Evolutionary conservation across 2,329 filamentous ascomycete species (phyloP), one percentile per base, ranked within the genome.

Genomic region (Penicillium griseofulvum): DNA sequence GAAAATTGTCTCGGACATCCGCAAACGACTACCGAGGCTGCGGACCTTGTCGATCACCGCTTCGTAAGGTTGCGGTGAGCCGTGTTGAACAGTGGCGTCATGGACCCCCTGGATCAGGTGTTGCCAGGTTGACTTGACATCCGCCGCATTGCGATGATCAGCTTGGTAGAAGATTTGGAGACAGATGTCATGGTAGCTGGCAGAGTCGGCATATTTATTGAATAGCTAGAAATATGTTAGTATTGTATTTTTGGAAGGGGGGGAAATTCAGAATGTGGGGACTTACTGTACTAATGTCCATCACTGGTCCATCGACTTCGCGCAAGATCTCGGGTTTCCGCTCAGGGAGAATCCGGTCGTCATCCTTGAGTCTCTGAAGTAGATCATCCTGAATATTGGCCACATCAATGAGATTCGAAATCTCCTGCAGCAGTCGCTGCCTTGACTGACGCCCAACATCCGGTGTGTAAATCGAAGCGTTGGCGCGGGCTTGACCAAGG

Each of bases 381-480:
- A 97, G 76, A 65, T 99, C 94, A 68, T 96, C 90, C 72, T 99
- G 94, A 50, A 99, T 94, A 67, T 94, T 93, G 14, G 92, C 93
- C 47, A 97, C 85, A 65, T 99, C 94, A 10, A 99, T 84, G 42
- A 95, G 80, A 63, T 94, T 91, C 3, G 87, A 87, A 24, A 97
- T 89, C 59, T 91, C 87, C 65, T 96, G 90, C 54, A 93, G 84
- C 28, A 97, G 80, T 56, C 91, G 82, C 72, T 97, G 94, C 70
- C 94, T 89, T 57, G 87, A 84, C 67, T 93, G 89, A 47, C 90
- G 83, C 62, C 87, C 85, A 60, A 95, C 82, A 26, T 90, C 89
- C 6, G 84, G 83, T 17, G 89, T 90, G 58, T 88, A 83, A 14
- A 93, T 92, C 38, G 89, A 95, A 36, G 92, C 92, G 69, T 97